Conservation (phyloP, 108 stramenopile genomes). For the Skeletonema costatum region DNA sequence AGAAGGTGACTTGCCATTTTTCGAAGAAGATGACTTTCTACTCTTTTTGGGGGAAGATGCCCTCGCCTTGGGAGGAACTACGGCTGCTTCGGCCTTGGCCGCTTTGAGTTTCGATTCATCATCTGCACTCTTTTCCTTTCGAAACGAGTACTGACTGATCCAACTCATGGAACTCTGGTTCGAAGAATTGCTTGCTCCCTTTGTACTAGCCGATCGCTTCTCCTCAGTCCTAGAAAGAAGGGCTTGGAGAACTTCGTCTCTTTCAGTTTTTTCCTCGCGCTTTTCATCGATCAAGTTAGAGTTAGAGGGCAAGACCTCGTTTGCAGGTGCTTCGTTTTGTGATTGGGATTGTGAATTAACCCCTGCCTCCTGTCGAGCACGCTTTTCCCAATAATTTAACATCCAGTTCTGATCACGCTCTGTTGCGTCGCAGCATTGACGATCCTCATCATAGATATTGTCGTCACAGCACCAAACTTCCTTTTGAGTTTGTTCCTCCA, state of each 20-base stretch:
- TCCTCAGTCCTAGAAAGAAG: slow-evolving; percentile 1
- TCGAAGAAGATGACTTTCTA: background rate
- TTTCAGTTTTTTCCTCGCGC: background rate
- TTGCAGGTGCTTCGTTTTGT: background rate
- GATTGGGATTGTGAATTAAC: background rate
- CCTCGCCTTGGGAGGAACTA: background rate
- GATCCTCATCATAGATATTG: slow-evolving; percentile 10
- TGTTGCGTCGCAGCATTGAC: background rate
- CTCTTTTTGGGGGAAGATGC: background rate
- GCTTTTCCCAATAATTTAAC: slow-evolving; percentile 4
- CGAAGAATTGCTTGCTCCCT: slow-evolving; percentile 1
- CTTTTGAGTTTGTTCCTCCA: slow-evolving; percentile 14
- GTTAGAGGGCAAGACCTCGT: background rate
- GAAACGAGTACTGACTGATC: background rate
- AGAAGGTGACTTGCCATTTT: background rate
- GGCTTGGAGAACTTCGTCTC: slow-evolving; percentile 6
- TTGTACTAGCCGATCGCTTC: background rate
- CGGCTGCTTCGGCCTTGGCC: background rate
- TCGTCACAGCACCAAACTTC: slow-evolving; percentile 52
- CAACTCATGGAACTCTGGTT: slow-evolving; percentile 4
- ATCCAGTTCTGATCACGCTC: slow-evolving; percentile 8
- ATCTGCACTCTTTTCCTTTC: background rate
- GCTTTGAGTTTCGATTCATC: background rate
- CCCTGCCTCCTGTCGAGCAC: slow-evolving; percentile 7
- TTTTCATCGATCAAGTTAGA: background rate